Conservation (phyloP, 2,329 filamentous ascomycete species). For the Mariannaea sp. region DNA sequence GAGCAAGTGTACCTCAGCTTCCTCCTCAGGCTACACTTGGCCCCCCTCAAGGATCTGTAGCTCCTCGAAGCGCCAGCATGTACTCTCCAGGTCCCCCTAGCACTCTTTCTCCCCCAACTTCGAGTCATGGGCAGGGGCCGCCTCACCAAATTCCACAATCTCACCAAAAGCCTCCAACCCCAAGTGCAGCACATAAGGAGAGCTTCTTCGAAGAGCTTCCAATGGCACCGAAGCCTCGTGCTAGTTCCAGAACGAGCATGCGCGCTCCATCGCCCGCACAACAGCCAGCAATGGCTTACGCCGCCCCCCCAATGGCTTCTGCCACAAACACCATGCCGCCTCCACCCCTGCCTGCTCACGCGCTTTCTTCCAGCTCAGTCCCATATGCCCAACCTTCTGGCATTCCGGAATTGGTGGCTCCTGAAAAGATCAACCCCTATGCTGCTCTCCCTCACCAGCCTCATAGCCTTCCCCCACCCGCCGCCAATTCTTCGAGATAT, state of each 20-base stretch:
- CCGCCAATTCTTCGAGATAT: slow-evolving; percentile 56
- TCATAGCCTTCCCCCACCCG: slow-evolving; percentile 41
- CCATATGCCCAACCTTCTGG: slow-evolving; percentile 29
- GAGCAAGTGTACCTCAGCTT: slow-evolving; percentile 62
- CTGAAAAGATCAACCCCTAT: slow-evolving; percentile 59
- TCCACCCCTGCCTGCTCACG: slow-evolving; percentile 19
- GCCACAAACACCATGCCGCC: slow-evolving; percentile 30
- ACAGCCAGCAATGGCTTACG: slow-evolving; percentile 36
- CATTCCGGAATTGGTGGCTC: slow-evolving; percentile 55
- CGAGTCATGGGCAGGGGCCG: slow-evolving; percentile 43
- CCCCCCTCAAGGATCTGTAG: slow-evolving; percentile 48
- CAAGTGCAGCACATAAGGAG: slow-evolving; percentile 48
- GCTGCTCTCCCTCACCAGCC: slow-evolving; percentile 49
- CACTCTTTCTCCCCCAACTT: slow-evolving; percentile 40
- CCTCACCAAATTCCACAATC: slow-evolving; percentile 39
- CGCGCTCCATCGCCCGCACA: slow-evolving; percentile 50
- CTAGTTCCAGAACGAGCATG: slow-evolving; percentile 59
- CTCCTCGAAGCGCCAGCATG: slow-evolving; percentile 68
- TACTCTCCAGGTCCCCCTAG: slow-evolving; percentile 39
- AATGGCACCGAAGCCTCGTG: slow-evolving; percentile 63
- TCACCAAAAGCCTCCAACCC: slow-evolving; percentile 43
- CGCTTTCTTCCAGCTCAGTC: slow-evolving; percentile 20
- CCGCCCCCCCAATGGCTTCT: slow-evolving; percentile 32
- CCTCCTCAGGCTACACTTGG: slow-evolving; percentile 51
- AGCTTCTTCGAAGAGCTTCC: slow-evolving; percentile 83